Base-by-base conservation (phyloP, 305 asterid species). In the Fraxinus xanthoxyloides region DNA sequence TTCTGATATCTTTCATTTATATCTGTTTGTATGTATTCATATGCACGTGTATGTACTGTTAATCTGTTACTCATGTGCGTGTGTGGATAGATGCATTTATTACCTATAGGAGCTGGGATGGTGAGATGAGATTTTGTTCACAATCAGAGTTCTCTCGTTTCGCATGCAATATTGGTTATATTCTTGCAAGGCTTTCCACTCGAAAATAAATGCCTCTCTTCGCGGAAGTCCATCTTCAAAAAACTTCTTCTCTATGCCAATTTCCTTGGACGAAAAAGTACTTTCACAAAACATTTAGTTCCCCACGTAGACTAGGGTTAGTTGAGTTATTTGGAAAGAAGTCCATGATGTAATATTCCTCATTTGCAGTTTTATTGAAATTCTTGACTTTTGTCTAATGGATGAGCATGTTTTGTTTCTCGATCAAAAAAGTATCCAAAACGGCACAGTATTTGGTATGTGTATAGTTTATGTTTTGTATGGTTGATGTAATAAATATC, bases 341-440 rank as follows among this genome's bases (percentile, higher is more conserved):
- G 72, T 63, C 72, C n/a, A 63, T 79, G 78, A 48, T 48, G 23
- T 9, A 28, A 61, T 32, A 38, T 23, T 35, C 38, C 30, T 19
- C 24, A 35, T 32, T 77, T 63, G 24, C 59, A 70, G 38, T 79
- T 80, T 17, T 40, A 21, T 76, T 80, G 19, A 24, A 77, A 74
- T 70, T 70, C 43, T 17, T 7, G 43, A 31, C 75, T 17, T 15
- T 3, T 69, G 38, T 69, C 40, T 69, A 69, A 13, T 70, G 24
- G 24, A 13, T 24, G 35, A 26, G 10, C 34, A 28, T 67, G 74
- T 67, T 12, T 28, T 24, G 69, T 59, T 59, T 59, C 69, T 63
- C 32, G 0, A n/a, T 63, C 34, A 63, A 63, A 63, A 43, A 26
- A 23, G 72, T 9, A 63, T 8, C 32, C 72, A 26, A 63, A 63